Evolutionary conservation across 129 eudicot genomes (phyloP).

Genomic region (Artemisia annua): DNA sequence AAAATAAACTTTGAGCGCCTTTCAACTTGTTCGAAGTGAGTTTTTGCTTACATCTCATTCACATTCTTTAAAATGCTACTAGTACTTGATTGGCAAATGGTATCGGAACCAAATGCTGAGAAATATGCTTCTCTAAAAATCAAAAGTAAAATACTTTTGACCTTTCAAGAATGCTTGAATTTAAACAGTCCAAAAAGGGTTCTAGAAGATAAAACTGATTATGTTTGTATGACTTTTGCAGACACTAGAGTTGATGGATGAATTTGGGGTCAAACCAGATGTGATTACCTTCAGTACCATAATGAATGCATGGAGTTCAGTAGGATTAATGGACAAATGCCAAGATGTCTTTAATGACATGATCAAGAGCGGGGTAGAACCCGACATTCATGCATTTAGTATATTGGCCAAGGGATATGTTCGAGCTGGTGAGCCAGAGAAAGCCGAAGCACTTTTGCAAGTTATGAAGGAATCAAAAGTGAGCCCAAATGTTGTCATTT

Average conservation of each 20-base stretch:
- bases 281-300: slow-evolving; percentile 91
- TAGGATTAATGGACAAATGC: slow-evolving; percentile 86
- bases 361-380: slow-evolving; percentile 65
- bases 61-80: neutral
- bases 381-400: slow-evolving; percentile 77
- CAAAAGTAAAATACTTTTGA: neutral
- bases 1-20: no score
- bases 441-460: slow-evolving; percentile 64
- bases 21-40: neutral
- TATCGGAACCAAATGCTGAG: neutral
- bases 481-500: slow-evolving; percentile 79
- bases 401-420: slow-evolving; percentile 95
- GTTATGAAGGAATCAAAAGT: slow-evolving; percentile 53
- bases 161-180: slow-evolving; percentile 10
- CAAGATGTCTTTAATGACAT: slow-evolving; percentile 79
- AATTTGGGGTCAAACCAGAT: slow-evolving; percentile 87
- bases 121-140: neutral
- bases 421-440: slow-evolving; percentile 81
- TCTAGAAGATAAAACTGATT: neutral
- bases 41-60: neutral
- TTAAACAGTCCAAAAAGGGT: slow-evolving; percentile 12
- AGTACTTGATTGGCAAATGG: no score
- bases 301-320: slow-evolving; percentile 94
- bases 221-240: slow-evolving; percentile 29
- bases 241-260: slow-evolving; percentile 76